Base-by-base conservation (phyloP, 306 rosid genomes). In the Sindora glabra region DNA sequence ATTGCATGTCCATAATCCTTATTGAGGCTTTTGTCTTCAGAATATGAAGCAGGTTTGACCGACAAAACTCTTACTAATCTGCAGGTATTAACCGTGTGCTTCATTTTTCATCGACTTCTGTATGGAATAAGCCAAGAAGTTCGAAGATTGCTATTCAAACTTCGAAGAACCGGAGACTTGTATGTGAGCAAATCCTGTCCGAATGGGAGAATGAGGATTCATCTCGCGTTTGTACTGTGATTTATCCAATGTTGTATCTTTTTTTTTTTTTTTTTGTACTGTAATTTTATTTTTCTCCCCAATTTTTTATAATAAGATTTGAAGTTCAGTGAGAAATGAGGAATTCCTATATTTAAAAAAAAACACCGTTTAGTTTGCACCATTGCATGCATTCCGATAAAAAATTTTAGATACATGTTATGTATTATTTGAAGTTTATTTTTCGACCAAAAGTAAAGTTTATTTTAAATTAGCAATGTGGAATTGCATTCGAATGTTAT, bases 1-100 rank as follows among this genome's bases (percentile, higher is more conserved):
- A 45, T 59, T 52, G 53, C 62, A 64, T 68, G 73, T 73, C 59
- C 76, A 64, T 78, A 73, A 22, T 68, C 59, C 54, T 64, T 73
- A 27, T 48, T 34, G 58, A 65, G 68, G 51, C 36, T 53, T 59
- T 59, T 46, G 39, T 44, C 62, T 42, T 62, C 64, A 56, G 68
- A 67, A 49, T 49, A 46, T 52, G 72, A 64, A 64, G 46, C 11
- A 2, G 58, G 55, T 46, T 38, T 50, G 59, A 56, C 56, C 56
- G 33, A 68, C 56, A 48, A 9, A 64, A 50, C 27, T 42, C 36
- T 51, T 38, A 41, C 59, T 29, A 47, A 70, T n/a, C 48, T 69
- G 60, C 63, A 59, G 67, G 56, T 42, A 23, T 27, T 24, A 52
- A 33, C 41, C 45, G 58, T 39, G 22, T 59, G 37, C 23, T 67